A percentile compares a stretch with the other conserved stretches of the same genome.
These are phyloP conservation scores for Phytopythium delawarense DNA, from an alignment of 352 stramenopile species.

Conservation along the genomic window DNA sequence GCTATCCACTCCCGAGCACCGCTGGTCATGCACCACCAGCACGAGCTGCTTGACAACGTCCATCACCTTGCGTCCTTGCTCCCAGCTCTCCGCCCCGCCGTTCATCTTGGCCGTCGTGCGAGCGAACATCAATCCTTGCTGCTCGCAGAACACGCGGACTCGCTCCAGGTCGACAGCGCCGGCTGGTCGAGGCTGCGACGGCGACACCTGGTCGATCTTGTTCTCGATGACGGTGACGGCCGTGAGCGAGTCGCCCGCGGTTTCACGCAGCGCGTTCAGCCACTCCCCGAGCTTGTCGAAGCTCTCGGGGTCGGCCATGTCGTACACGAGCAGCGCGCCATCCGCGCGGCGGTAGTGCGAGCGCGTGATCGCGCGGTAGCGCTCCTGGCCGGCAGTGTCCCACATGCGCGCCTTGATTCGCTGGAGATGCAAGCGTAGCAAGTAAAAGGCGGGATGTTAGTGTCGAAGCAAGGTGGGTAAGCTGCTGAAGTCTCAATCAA, in stretches of 20 bases:
- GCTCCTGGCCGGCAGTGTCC: conserved; percentile 87
- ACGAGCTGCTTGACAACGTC: conserved; percentile 58
- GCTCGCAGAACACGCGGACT: conserved; percentile 52
- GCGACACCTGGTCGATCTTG: conserved; percentile 78
- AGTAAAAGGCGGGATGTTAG: background rate
- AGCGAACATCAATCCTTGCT: conserved; percentile 55
- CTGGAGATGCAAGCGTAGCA: background rate
- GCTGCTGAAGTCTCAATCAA: background rate
- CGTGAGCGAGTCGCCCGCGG: conserved; percentile 81
- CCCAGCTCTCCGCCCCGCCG: conserved; percentile 45
- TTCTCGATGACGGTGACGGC: conserved; percentile 89
- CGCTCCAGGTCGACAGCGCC: conserved; percentile 43
- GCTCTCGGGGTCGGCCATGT: conserved; percentile 82
- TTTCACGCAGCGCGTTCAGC: conserved; percentile 85
- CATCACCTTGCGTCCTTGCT: conserved; percentile 33
- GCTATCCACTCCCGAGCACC: background rate
- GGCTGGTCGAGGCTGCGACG: conserved; percentile 2
- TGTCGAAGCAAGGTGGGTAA: background rate
- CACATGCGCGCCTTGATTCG: conserved; percentile 83
- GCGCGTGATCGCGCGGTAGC: conserved; percentile 88
- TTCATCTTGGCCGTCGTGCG: conserved; percentile 69
- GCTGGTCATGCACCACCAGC: conserved; percentile 46
- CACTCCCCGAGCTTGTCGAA: conserved; percentile 88
- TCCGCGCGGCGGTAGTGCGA: conserved; percentile 84
- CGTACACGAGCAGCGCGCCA: conserved; percentile 89